These are phyloP conservation scores for Suillus lakei DNA, from an alignment of 768 basidiomycete species.

Conservation along the genomic window DNA sequence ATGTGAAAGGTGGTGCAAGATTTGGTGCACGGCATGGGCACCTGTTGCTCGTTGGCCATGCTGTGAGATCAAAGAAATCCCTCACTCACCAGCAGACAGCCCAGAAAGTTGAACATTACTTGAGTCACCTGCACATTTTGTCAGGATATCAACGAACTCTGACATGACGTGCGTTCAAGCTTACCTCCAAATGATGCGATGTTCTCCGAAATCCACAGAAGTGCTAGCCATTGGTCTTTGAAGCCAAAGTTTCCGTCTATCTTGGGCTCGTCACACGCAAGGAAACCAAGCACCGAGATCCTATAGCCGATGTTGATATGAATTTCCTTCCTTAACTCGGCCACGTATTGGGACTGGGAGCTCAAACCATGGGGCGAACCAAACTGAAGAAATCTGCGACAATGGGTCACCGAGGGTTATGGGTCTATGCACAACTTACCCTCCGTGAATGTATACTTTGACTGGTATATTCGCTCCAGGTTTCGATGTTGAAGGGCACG, in stretches of 20 bases:
- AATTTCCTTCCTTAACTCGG: slow-evolving; percentile 67
- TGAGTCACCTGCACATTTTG: slow-evolving; percentile 52
- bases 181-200: slow-evolving; percentile 72
- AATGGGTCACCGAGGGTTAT: slow-evolving; percentile 1
- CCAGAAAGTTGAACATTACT: slow-evolving; percentile 65
- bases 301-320: slow-evolving; percentile 82
- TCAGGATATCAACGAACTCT: slow-evolving; percentile 1
- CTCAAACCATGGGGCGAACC: slow-evolving; percentile 70
- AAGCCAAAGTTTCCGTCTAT: slow-evolving; percentile 81
- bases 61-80: neutral
- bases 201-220: slow-evolving; percentile 74
- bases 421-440: slow-evolving; percentile 44
- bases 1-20: slow-evolving; percentile 70
- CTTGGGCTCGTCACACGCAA: slow-evolving; percentile 65
- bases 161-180: slow-evolving; percentile 8
- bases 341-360: slow-evolving; percentile 68
- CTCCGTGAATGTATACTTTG: slow-evolving; percentile 79
- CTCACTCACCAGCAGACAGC: slow-evolving; percentile 65
- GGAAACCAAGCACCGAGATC: slow-evolving; percentile 76
- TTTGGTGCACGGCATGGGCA: slow-evolving; percentile 76
- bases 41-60: slow-evolving; percentile 40
- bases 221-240: slow-evolving; percentile 81
- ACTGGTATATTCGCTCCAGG: slow-evolving; percentile 59
- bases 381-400: slow-evolving; percentile 71
- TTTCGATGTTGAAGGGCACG: slow-evolving; percentile 52